Conservation (phyloP, 441 rosid genomes). For the Viola pubescens region DNA sequence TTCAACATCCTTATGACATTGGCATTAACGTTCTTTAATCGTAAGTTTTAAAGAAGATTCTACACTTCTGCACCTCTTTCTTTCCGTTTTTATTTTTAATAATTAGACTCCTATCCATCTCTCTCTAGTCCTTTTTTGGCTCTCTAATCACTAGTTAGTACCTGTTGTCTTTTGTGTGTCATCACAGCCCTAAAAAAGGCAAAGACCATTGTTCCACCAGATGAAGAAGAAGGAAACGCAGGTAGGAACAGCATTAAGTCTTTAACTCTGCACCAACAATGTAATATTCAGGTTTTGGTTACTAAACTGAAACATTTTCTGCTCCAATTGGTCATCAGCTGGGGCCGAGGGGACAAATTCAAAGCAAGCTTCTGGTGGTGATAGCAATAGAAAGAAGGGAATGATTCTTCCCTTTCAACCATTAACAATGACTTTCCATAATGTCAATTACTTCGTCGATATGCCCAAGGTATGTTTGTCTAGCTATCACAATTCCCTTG, state of each 20-base stretch:
- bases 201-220: conserved; percentile 34
- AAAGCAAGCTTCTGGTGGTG: conserved; percentile 18
- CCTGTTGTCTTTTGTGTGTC: conserved; percentile 12
- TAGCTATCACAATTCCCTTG: conserved; percentile 6
- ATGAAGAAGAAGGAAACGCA: conserved; percentile 31
- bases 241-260: conserved; percentile 8
- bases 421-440: conserved; percentile 78
- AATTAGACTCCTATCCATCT: background rate
- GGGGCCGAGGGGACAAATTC: background rate
- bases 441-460: conserved; percentile 89
- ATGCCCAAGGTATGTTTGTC: conserved; percentile 66
- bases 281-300: background rate
- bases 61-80: background rate
- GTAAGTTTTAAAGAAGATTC: conserved; percentile 33
- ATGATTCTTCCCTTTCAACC: conserved; percentile 96
- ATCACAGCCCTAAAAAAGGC: conserved; percentile 51
- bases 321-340: background rate
- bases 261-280: background rate
- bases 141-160: background rate
- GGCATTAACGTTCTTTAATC: conserved; percentile 71
- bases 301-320: background rate
- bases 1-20: conserved; percentile 64
- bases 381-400: conserved; percentile 45
- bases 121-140: background rate
- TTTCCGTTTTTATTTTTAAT: background rate